Percentiles rank a stretch among this genome's conserved stretches.
These are phyloP conservation scores for Phylloporus sp. DNA, from an alignment of 1,284 basidiomycete genomes.

Conservation along the genomic window DNA sequence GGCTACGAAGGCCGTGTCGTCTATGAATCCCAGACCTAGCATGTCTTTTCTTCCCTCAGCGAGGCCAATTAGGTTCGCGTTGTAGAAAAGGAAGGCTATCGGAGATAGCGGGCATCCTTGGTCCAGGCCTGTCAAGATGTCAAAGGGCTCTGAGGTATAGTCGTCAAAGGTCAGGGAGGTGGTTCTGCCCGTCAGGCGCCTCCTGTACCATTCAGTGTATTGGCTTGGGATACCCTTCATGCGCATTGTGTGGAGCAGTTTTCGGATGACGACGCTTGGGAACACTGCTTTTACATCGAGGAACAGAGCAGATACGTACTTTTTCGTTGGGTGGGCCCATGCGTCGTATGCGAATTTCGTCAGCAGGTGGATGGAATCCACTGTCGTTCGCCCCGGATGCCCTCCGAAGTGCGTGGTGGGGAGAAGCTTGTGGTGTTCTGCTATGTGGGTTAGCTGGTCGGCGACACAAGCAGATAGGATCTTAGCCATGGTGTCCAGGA, in stretches of 20 bases:
- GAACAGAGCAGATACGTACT: not conserved
- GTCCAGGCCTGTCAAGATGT: not conserved
- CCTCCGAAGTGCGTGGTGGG: constrained; percentile 31
- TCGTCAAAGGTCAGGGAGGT: not conserved
- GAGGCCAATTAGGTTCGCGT: not conserved
- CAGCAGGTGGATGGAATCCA: constrained; percentile 29
- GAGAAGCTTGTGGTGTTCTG: not conserved
- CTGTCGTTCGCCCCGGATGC: constrained; percentile 28
- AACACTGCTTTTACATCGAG: not conserved
- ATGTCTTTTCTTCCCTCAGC: not conserved
- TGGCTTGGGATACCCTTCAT: not conserved
- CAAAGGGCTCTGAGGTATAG: not conserved
- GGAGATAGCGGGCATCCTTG: not conserved
- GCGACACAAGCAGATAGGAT: not conserved
- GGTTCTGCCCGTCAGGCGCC: not conserved
- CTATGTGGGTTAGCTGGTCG: not conserved
- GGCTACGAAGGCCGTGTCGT: not conserved
- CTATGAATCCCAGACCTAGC: not conserved
- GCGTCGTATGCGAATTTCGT: not conserved
- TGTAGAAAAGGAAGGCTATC: not conserved
- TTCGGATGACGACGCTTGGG: not conserved
- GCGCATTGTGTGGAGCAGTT: too few relatives aligned
- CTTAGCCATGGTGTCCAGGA: not conserved
- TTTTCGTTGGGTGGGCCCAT: not conserved
- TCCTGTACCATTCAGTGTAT: not conserved